A percentile compares a stretch with the other conserved stretches of the same genome.
phyloP scores from a whole-genome alignment of 2,329 filamentous ascomycete species.

The Cytospora piceae region DNA sequence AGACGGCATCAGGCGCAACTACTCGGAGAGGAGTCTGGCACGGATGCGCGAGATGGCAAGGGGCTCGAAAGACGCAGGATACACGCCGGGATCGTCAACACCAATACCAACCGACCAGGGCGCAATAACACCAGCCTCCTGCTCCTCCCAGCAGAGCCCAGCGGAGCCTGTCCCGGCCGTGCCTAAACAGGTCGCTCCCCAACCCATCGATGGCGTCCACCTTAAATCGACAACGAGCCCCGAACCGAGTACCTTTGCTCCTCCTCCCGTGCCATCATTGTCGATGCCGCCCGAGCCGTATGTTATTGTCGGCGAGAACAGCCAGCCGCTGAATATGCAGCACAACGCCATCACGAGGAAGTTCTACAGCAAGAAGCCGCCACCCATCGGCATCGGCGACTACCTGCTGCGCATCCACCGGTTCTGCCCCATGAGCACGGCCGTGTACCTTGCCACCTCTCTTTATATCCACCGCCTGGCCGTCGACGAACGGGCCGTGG shows the following conservation, averaged over 20 bases:
- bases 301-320: slow-evolving; percentile 68
- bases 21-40: slow-evolving; percentile 58
- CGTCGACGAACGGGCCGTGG: slow-evolving; percentile 75
- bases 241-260: slow-evolving; percentile 26
- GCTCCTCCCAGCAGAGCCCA: slow-evolving; percentile 20
- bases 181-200: slow-evolving; percentile 24
- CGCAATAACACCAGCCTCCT: slow-evolving; percentile 11
- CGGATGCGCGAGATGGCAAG: slow-evolving; percentile 45
- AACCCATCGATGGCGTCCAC: slow-evolving; percentile 58
- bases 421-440: slow-evolving; percentile 92
- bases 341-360: slow-evolving; percentile 86
- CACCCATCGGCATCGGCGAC: slow-evolving; percentile 79
- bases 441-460: slow-evolving; percentile 87
- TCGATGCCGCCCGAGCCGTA: slow-evolving; percentile 52
- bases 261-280: slow-evolving; percentile 37
- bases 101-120: slow-evolving; percentile 14
- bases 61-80: slow-evolving; percentile 35
- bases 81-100: slow-evolving; percentile 21
- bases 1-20: slow-evolving; percentile 60
- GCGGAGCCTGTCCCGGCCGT: slow-evolving; percentile 10
- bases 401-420: slow-evolving; percentile 86
- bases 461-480: slow-evolving; percentile 85
- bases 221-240: slow-evolving; percentile 45
- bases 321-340: slow-evolving; percentile 75
- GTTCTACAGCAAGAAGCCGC: slow-evolving; percentile 88